Conservation (phyloP, 1,139 yeast species). For the Arxiozyma heterogenica region DNA sequence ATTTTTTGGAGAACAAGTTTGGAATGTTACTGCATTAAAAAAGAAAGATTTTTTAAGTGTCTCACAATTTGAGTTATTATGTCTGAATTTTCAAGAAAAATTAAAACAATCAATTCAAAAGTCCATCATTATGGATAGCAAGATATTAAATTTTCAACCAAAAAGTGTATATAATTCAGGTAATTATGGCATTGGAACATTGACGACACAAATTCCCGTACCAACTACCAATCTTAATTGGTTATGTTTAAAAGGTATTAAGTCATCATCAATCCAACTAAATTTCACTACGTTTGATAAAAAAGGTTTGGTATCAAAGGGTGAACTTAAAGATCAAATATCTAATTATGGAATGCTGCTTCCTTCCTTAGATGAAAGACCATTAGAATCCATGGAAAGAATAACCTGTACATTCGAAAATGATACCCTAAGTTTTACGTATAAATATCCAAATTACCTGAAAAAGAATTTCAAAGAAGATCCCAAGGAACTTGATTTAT, state of each 20-base stretch:
- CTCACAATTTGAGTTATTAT: constrained; percentile 17
- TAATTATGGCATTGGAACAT: constrained; percentile 20
- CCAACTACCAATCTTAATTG: constrained; percentile 14
- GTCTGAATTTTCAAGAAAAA: constrained; percentile 16
- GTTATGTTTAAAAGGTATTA: constrained; percentile 6
- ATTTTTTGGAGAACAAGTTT: constrained; percentile 15
- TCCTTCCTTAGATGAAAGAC: background rate
- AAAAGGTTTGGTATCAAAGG: constrained; percentile 4
- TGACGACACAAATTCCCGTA: constrained; percentile 22
- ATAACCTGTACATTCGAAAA: background rate
- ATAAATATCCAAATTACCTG: background rate
- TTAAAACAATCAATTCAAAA: constrained; percentile 14
- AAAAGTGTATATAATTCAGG: constrained; percentile 13
- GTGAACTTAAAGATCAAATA: background rate
- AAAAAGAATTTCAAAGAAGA: background rate
- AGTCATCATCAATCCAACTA: constrained; percentile 4
- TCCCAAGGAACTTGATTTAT: background rate
- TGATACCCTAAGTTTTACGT: background rate
- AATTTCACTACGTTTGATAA: constrained; percentile 18
- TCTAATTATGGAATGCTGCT: background rate
- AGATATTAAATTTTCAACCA: constrained; percentile 13
- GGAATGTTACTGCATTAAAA: constrained; percentile 17
- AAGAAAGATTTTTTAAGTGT: constrained; percentile 16
- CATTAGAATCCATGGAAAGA: background rate
- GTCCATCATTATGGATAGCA: constrained; percentile 17